Base-by-base conservation (phyloP, 345 rosid species). In the Dimocarpus longan region DNA sequence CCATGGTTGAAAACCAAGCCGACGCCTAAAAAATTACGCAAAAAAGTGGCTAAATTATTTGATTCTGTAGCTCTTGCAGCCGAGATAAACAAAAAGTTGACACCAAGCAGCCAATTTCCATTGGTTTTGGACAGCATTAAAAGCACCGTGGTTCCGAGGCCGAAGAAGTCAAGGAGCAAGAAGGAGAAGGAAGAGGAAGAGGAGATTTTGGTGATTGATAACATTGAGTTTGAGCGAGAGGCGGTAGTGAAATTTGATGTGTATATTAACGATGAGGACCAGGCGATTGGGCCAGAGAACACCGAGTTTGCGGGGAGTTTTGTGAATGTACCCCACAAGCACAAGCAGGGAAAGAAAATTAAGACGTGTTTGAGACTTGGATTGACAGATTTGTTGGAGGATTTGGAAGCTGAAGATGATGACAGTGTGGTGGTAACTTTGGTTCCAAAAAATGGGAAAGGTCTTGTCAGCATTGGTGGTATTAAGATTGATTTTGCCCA, bases 281-380 rank as follows among this genome's bases (percentile, higher is more conserved):
- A 78, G 24, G 46, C 8, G 1, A 78, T 75, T 22, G 77, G 84
- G 2, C 91, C 91, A 0, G 81, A 59, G 15, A 80, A 88, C 21
- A 80, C 85, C 0, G 92, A 88, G 85, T 91, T 85, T 48, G 92
- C 92, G 0, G 94, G 94, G 24, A 88, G 91, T 68, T 91, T 86
- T 59, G 89, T 84, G 82, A 89, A 83, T 44, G 86, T 91, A 60
- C 90, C 90, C 0, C 93, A 87, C 37, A 84, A 63, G 73, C 88
- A 84, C 52, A 88, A 82, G 64, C 88, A 81, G 50, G 80, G 79
- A 64, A 88, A 80, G 85, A 87, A 82, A 74, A 79, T 66, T 68
- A 81, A 54, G 43, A 90, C 93, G 12, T 1, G 57, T 19, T 67
- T 87, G 79, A 82, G 83, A 74, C 39, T 90, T 18, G 91, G 87